These are phyloP conservation scores for Colletotrichum lupini DNA, from an alignment of 2,329 filamentous ascomycete genomes.

Conservation along the genomic window DNA sequence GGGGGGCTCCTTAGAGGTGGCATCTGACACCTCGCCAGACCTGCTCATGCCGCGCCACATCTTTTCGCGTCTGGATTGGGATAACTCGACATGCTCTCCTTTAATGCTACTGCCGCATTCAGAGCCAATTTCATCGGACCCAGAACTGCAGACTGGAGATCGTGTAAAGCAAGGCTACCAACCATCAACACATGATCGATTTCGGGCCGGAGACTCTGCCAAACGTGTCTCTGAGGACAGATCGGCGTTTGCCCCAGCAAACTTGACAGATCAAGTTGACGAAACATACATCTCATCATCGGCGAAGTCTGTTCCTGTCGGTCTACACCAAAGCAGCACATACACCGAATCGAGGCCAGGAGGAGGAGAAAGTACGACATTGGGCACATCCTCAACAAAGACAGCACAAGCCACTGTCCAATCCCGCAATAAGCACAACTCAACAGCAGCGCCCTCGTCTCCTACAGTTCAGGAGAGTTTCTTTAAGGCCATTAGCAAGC, in stretches of 20 bases:
- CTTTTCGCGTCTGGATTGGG: not conserved
- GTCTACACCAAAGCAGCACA: not conserved
- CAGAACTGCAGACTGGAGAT: not conserved
- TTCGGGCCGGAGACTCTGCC: not conserved
- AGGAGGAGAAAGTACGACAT: not conserved
- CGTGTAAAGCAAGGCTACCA: not conserved
- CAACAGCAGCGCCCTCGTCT: slow-evolving; percentile 61
- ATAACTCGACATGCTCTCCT: slow-evolving; percentile 7
- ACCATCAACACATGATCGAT: not conserved
- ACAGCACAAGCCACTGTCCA: slow-evolving; percentile 41
- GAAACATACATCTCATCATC: not conserved
- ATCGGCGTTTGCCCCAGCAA: not conserved
- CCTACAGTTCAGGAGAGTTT: slow-evolving; percentile 97
- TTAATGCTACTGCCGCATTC: not conserved
- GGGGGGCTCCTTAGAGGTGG: not conserved
- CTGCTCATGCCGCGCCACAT: not conserved
- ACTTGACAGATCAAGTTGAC: not conserved
- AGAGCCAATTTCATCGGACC: not conserved
- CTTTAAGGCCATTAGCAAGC: slow-evolving; percentile 96
- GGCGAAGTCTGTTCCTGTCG: not conserved
- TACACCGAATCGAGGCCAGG: not conserved
- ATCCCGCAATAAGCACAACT: slow-evolving; percentile 50
- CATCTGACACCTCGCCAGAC: not conserved
- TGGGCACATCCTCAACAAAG: slow-evolving; percentile 38
- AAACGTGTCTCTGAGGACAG: not conserved